These are phyloP conservation scores for Scheffersomyces segobiensis DNA, from an alignment of 1,139 yeast species.

Conservation along the genomic window DNA sequence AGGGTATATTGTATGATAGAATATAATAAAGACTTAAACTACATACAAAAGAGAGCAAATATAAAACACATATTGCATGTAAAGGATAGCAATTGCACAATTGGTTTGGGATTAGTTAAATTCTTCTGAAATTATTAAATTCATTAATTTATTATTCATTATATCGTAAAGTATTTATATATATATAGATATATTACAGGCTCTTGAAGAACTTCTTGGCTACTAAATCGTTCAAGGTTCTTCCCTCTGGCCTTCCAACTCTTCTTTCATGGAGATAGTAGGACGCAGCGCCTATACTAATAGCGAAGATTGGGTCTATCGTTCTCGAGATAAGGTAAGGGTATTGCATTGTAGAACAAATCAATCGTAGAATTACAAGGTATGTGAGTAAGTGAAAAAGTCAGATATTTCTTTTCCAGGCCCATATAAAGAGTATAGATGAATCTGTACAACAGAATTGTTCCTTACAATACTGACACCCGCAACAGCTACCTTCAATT, in stretches of 20 bases:
- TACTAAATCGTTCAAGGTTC: slow-evolving; percentile 52
- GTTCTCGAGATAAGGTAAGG: slow-evolving; percentile 39
- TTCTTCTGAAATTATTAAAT: background rate
- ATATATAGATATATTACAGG: background rate
- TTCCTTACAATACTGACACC: background rate
- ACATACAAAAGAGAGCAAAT: background rate
- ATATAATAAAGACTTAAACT: background rate
- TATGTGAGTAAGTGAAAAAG: background rate
- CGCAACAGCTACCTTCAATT: background rate
- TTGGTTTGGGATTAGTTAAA: background rate
- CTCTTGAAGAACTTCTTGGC: slow-evolving; percentile 21
- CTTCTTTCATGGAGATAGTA: slow-evolving; percentile 62
- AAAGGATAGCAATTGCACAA: background rate
- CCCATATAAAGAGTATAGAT: too few relatives aligned
- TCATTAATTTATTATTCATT: background rate
- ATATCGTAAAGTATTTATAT: background rate
- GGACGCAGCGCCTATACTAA: slow-evolving; percentile 57
- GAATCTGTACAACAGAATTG: background rate
- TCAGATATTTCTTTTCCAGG: too few relatives aligned
- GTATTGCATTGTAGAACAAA: slow-evolving; percentile 27
- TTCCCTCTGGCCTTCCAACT: slow-evolving; percentile 56
- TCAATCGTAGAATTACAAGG: background rate
- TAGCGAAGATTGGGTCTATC: slow-evolving; percentile 61
- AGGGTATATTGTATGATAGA: background rate
- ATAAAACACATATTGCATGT: background rate